Percentiles rank a stretch among this genome's conserved stretches.
Conservation (phyloP, 495 filamentous ascomycete species). For the Xylaria bambusicola region DNA sequence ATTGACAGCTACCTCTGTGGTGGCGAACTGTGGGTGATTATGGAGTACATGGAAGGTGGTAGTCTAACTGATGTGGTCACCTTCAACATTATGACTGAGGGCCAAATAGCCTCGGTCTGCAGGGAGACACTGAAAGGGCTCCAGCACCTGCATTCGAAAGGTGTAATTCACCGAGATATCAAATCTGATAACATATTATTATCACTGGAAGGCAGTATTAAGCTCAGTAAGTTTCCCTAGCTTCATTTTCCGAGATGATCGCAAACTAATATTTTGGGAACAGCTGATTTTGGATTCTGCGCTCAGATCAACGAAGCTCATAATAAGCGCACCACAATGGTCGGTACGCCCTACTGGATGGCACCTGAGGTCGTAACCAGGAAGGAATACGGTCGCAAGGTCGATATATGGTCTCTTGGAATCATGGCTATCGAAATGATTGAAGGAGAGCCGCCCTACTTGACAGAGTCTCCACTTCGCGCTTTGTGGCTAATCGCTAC, state of each 20-base stretch:
- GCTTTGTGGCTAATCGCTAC: conserved; percentile 96
- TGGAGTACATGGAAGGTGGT: conserved; percentile 99
- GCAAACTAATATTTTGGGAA: conserved; percentile 34
- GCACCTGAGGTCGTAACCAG: conserved; percentile 95
- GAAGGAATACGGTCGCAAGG: conserved; percentile 97
- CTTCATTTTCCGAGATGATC: background rate
- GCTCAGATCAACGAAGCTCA: conserved; percentile 97
- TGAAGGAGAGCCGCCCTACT: conserved; percentile 94
- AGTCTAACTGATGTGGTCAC: conserved; percentile 98
- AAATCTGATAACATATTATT: conserved; percentile 98
- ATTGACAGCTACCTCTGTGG: conserved; percentile 90
- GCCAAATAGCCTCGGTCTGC: conserved; percentile 94
- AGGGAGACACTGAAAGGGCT: conserved; percentile 89
- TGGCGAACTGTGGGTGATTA: conserved; percentile 95
- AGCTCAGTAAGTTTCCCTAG: conserved; percentile 73
- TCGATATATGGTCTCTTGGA: conserved; percentile 97
- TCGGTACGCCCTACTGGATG: conserved; percentile 99
- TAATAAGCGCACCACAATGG: conserved; percentile 98
- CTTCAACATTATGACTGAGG: conserved; percentile 98
- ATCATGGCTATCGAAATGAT: conserved; percentile 99
- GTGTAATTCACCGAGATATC: conserved; percentile 97
- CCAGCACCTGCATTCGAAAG: conserved; percentile 95
- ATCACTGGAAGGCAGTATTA: conserved; percentile 94
- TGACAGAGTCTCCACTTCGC: conserved; percentile 91
- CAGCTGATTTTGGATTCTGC: conserved; percentile 98